A percentile compares a stretch with the other conserved stretches of the same genome.
These are phyloP conservation scores for Tylopilus sp. DNA, from an alignment of 768 basidiomycete species.

Conservation along the genomic window DNA sequence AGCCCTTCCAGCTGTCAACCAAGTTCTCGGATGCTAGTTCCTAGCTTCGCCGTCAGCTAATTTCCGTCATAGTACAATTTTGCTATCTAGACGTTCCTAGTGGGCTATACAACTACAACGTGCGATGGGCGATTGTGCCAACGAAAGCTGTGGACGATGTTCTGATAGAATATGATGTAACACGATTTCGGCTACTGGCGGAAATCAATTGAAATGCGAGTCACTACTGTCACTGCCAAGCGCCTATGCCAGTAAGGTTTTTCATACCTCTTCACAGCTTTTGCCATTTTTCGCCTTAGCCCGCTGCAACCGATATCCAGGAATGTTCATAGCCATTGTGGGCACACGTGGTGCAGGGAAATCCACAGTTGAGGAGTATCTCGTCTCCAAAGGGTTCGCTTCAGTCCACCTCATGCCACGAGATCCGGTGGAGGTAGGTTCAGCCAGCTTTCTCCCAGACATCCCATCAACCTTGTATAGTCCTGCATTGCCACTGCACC, in stretches of 20 bases:
- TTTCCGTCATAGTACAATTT: neutral
- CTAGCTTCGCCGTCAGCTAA: neutral
- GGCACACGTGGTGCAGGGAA: conserved; percentile 64
- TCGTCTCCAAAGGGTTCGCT: conserved; percentile 56
- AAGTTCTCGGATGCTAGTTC: neutral
- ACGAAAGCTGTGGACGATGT: neutral
- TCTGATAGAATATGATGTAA: neutral
- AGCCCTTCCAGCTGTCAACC: neutral
- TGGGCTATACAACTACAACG: neutral
- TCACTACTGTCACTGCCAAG: too few relatives aligned
- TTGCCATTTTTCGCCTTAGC: too few relatives aligned
- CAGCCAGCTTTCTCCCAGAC: neutral
- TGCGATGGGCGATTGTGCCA: neutral
- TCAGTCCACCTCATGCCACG: conserved; percentile 39
- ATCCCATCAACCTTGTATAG: too few relatives aligned
- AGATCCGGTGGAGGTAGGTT: conserved; percentile 18
- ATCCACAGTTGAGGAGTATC: conserved; percentile 55
- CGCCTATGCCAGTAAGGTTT: neutral
- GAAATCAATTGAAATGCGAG: too few relatives aligned
- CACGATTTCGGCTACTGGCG: too few relatives aligned
- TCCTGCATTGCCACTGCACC: neutral
- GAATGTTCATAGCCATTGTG: conserved; percentile 68
- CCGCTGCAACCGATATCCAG: neutral
- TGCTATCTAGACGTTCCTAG: neutral
- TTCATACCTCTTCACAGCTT: neutral